Conservation (phyloP, 1,284 basidiomycete species). For the Austropuccinia psidii region DNA sequence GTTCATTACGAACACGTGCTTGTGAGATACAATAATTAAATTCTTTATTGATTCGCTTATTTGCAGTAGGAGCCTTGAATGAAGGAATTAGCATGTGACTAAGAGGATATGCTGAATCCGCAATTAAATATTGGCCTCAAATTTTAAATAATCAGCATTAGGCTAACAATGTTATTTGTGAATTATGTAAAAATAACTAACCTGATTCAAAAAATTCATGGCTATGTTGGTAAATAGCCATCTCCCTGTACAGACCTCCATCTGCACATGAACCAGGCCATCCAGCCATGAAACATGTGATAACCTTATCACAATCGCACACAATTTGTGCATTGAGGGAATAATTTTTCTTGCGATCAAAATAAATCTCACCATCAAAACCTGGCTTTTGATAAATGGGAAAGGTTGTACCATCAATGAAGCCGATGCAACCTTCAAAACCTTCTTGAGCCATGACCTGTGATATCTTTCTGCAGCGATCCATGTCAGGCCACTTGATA, state of each 20-base stretch:
- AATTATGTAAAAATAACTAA: neutral
- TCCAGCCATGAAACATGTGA: slow-evolving; percentile 2
- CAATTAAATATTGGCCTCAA: slow-evolving; percentile 16
- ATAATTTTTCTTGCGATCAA: neutral
- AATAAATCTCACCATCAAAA: slow-evolving; percentile 8
- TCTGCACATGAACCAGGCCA: slow-evolving; percentile 17
- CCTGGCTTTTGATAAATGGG: slow-evolving; percentile 2
- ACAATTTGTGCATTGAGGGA: slow-evolving; percentile 10
- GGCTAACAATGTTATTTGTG: too few species aligned
- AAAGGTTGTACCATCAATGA: slow-evolving; percentile 1
- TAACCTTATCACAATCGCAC: slow-evolving; percentile 18
- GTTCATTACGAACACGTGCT: neutral
- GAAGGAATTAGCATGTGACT: neutral
- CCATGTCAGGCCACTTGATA: neutral
- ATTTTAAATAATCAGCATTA: too few species aligned
- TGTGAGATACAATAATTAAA: slow-evolving; percentile 17
- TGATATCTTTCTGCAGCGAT: neutral
- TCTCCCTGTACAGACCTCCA: too few species aligned
- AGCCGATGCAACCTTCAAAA: slow-evolving; percentile 3
- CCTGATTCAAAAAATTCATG: neutral
- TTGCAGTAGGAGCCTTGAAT: slow-evolving; percentile 4
- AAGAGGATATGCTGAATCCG: slow-evolving; percentile 1
- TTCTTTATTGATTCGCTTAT: neutral
- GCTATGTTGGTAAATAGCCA: neutral
- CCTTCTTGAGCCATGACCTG: neutral